A percentile compares a stretch with the other conserved stretches of the same genome.
phyloP scores from a whole-genome alignment of 352 stramenopile species.

The Phytophthora pisi region DNA sequence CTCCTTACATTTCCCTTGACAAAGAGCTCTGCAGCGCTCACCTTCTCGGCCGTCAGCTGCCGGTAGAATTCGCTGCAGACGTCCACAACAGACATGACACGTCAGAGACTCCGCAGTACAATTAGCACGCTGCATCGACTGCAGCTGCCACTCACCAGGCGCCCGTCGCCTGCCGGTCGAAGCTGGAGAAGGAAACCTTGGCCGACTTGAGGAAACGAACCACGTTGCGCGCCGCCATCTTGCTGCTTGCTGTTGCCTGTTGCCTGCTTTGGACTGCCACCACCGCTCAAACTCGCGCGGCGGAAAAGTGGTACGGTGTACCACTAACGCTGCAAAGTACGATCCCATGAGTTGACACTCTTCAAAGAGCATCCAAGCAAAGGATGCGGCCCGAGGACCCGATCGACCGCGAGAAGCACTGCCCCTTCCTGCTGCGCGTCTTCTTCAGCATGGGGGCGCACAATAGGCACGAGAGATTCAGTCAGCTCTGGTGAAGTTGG shows the following conservation, averaged over 20 bases:
- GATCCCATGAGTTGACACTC: not conserved
- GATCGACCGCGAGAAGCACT: slow-evolving; percentile 73
- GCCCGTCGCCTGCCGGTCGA: slow-evolving; percentile 72
- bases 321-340: not conserved
- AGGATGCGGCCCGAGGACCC: slow-evolving; percentile 34
- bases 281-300: slow-evolving; percentile 23
- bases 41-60: slow-evolving; percentile 82
- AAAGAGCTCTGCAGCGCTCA: slow-evolving; percentile 17
- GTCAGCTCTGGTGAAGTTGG: not conserved
- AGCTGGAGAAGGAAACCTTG: slow-evolving; percentile 86
- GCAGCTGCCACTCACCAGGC: slow-evolving; percentile 61
- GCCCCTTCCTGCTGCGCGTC: slow-evolving; percentile 69
- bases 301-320: not conserved
- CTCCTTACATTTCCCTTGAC: not conserved
- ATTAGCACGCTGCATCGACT: not conserved
- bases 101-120: not conserved
- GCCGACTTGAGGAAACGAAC: slow-evolving; percentile 88
- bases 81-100: slow-evolving; percentile 4
- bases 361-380: not conserved
- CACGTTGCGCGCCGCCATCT: slow-evolving; percentile 83
- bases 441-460: slow-evolving; percentile 65
- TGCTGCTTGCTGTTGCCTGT: slow-evolving; percentile 7
- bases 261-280: slow-evolving; percentile 24
- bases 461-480: slow-evolving; percentile 42
- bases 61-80: slow-evolving; percentile 81